Base-by-base conservation (phyloP, 2,329 filamentous ascomycete species). In the Clonostachys byssicola region DNA sequence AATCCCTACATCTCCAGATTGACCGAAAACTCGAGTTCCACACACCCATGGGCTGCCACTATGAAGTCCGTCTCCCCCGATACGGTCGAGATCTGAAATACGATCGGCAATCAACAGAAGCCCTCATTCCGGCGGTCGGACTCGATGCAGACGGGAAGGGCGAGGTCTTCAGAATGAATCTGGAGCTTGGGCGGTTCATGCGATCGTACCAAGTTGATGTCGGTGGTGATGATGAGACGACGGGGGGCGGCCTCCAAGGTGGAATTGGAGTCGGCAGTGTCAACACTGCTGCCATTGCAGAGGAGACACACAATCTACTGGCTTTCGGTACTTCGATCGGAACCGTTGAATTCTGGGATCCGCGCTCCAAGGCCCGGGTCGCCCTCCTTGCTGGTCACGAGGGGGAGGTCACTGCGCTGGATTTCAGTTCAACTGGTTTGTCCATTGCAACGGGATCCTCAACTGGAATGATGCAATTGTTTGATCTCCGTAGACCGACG, bases 331-430 rank as follows among this genome's bases (percentile, higher is more conserved):
- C 94, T 2, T 92, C 90, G 4, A 73, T 94, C 48, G 92, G 94
- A n/a, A 96, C 92, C 1, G 89, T 97, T 23, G 94, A 99, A 63
- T 92, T 97, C 60, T 99, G 92, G 89, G 94, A 99, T 62, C 81
- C 92, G 1, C 81, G 94, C 50, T 91, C 88, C 33, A 86, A 90
- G 61, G 86, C 86, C 47, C 79, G 90, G 48, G 87, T 92, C 12
- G 92, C 89, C 14, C 78, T 92, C 16, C 73, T 99, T 3, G 77
- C 85, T 12, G 79, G 76, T 1, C 78, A 83, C 49, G 79, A 84
- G 50, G 82, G 81, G 34, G 87, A 90, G 60, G 84, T 96, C 42
- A 96, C 92, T 1, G 89, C 94, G 0, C 72, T 99, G 42, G 85
- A 95, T 53, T 99, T 96, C 63, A 85, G 88, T 55, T 78, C 81